Conservation (phyloP, 2,329 filamentous ascomycete genomes). For the Pseudogymnoascus sp. region DNA sequence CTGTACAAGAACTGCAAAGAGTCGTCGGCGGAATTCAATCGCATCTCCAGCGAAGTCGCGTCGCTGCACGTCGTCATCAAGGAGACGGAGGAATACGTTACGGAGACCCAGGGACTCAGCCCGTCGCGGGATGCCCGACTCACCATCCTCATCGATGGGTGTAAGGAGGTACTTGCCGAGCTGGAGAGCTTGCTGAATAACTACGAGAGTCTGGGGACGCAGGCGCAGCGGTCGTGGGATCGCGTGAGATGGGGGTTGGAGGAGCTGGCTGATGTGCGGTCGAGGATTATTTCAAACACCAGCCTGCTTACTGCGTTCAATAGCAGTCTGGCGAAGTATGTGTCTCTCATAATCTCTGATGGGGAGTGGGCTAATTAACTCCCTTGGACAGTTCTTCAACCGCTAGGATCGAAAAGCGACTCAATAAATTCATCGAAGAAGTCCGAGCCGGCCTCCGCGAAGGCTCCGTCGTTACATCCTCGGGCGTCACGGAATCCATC, state of each 20-base stretch:
- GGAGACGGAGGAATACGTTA: slow-evolving; percentile 24
- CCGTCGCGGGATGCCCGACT: slow-evolving; percentile 18
- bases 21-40: slow-evolving; percentile 24
- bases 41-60: slow-evolving; percentile 22
- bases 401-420: slow-evolving; percentile 21
- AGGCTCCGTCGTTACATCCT: slow-evolving; percentile 22
- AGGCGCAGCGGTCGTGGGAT: slow-evolving; percentile 26
- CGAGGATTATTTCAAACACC: slow-evolving; percentile 21
- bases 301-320: slow-evolving; percentile 25
- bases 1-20: slow-evolving; percentile 26
- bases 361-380: background rate
- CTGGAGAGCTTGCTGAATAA: slow-evolving; percentile 20
- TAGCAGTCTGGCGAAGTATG: slow-evolving; percentile 21
- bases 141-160: slow-evolving; percentile 18
- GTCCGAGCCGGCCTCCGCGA: slow-evolving; percentile 23
- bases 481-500: slow-evolving; percentile 19
- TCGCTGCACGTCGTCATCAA: slow-evolving; percentile 25
- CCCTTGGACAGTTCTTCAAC: slow-evolving; percentile 24
- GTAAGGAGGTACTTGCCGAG: slow-evolving; percentile 20
- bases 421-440: slow-evolving; percentile 24
- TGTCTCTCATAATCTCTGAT: background rate
- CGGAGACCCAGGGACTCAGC: slow-evolving; percentile 19
- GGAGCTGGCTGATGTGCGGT: slow-evolving; percentile 24
- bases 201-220: slow-evolving; percentile 24
- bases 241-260: slow-evolving; percentile 24